A percentile compares a stretch with the other conserved stretches of the same genome.
Evolutionary conservation across 2,329 filamentous ascomycete genomes (phyloP).

Genomic region (Teratosphaeriaceae sp.): DNA sequence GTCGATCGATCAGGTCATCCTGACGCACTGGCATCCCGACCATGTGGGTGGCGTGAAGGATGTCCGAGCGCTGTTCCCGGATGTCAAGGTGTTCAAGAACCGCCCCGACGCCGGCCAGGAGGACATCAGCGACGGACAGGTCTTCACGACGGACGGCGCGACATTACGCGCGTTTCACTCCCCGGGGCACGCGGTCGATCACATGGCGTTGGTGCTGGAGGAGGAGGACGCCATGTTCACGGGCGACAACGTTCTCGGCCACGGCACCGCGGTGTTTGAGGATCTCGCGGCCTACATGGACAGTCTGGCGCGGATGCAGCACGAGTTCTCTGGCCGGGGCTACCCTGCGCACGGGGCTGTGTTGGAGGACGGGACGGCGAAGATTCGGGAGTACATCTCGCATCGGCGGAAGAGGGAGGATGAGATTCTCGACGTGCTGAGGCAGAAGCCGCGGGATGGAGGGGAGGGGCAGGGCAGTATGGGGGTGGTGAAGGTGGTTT

Average conservation of each 20-base stretch:
- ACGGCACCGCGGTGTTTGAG: slow-evolving; percentile 81
- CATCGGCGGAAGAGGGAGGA: slow-evolving; percentile 75
- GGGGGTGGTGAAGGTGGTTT: slow-evolving; percentile 84
- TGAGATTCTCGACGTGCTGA: slow-evolving; percentile 63
- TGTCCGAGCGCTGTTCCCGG: slow-evolving; percentile 49
- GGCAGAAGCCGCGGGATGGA: slow-evolving; percentile 16
- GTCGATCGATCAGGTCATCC: slow-evolving; percentile 59
- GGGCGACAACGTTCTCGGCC: slow-evolving; percentile 80
- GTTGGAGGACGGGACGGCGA: slow-evolving; percentile 63
- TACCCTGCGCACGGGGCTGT: slow-evolving; percentile 87
- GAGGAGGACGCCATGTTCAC: slow-evolving; percentile 82
- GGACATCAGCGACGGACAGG: slow-evolving; percentile 52
- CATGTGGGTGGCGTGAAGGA: slow-evolving; percentile 72
- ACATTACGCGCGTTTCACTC: slow-evolving; percentile 61
- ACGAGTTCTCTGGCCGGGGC: slow-evolving; percentile 58
- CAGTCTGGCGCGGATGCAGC: slow-evolving; percentile 63
- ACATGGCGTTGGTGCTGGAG: slow-evolving; percentile 69
- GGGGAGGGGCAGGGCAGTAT: slow-evolving; percentile 56
- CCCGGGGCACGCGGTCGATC: slow-evolving; percentile 75
- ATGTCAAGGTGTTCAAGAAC: slow-evolving; percentile 20
- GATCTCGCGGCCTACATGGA: slow-evolving; percentile 62
- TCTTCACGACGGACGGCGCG: slow-evolving; percentile 52
- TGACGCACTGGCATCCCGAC: slow-evolving; percentile 92
- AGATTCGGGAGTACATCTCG: slow-evolving; percentile 73
- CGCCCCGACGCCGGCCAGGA: slow-evolving; percentile 7